phyloP scores from a whole-genome alignment of 2,329 filamentous ascomycete genomes.

The Fusarium domesticum region DNA sequence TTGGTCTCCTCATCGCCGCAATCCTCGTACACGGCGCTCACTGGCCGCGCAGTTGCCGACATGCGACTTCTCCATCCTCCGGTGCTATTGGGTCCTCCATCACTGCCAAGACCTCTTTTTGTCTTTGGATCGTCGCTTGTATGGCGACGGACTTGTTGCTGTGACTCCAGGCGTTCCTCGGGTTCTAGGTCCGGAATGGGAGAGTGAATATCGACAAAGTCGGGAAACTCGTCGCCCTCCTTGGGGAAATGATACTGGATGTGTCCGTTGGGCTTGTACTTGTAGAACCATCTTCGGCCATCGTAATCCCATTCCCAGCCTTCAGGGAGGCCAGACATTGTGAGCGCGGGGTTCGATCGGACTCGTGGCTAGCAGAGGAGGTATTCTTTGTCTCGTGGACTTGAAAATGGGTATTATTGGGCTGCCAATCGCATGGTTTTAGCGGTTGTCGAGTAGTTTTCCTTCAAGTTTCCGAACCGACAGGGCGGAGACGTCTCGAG shows the following conservation, averaged over 20 bases:
- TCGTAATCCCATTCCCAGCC: slow-evolving; percentile 60
- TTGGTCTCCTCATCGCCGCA: slow-evolving; percentile 28
- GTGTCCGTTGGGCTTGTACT: slow-evolving; percentile 52
- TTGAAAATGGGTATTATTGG: not conserved
- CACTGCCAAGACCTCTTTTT: slow-evolving; percentile 4
- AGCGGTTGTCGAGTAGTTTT: not conserved
- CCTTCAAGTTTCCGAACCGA: not conserved
- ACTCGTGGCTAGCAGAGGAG: slow-evolving; percentile 4
- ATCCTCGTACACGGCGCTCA: slow-evolving; percentile 34
- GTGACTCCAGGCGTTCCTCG: slow-evolving; percentile 52
- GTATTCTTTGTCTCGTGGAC: slow-evolving; percentile 7
- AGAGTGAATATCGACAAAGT: slow-evolving; percentile 42
- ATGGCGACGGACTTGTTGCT: slow-evolving; percentile 46
- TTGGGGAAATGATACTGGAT: slow-evolving; percentile 56
- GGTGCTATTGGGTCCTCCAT: slow-evolving; percentile 2
- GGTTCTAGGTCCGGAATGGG: slow-evolving; percentile 43
- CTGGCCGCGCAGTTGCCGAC: slow-evolving; percentile 34
- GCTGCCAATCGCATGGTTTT: not conserved
- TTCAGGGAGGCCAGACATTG: slow-evolving; percentile 43
- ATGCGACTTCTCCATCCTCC: slow-evolving; percentile 27
- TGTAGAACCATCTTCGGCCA: slow-evolving; percentile 56
- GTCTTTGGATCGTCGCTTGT: slow-evolving; percentile 11
- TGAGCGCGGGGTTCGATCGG: not conserved
- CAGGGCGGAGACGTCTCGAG: not conserved
- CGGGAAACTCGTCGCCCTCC: slow-evolving; percentile 57